phyloP scores from a whole-genome alignment of 805 yeast genomes.

The Sugiyamaella chiloensis region DNA sequence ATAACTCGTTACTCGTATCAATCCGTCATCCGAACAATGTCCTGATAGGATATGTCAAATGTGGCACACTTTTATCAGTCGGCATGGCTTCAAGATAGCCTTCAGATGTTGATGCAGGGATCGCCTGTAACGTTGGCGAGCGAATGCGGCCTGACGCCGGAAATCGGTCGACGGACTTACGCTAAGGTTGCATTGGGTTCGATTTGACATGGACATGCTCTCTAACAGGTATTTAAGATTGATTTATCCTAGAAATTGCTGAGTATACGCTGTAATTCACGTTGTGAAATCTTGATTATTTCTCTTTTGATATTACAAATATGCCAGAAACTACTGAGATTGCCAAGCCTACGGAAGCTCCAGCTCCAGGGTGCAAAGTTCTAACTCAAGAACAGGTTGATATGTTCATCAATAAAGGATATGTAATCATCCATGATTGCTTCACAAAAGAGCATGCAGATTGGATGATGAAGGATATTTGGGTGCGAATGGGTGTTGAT shows the following conservation, averaged over 20 bases:
- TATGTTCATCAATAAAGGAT: constrained; percentile 12
- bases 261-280: too few relatives aligned
- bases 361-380: constrained; percentile 11
- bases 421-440: constrained; percentile 15
- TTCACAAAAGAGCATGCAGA: constrained; percentile 13
- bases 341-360: neutral
- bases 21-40: too few relatives aligned
- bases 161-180: neutral
- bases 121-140: constrained; percentile 1
- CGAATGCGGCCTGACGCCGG: constrained; percentile 2
- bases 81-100: too few relatives aligned
- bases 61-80: too few relatives aligned
- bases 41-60: too few relatives aligned
- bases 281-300: neutral
- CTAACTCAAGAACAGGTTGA: constrained; percentile 13
- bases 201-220: neutral
- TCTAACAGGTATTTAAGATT: neutral
- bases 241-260: neutral
- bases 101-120: too few relatives aligned
- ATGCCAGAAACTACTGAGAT: constrained; percentile 5
- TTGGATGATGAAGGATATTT: constrained; percentile 16
- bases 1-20: too few relatives aligned
- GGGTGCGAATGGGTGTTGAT: constrained; percentile 15
- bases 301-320: too few relatives aligned
- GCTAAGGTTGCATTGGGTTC: neutral